Evolutionary conservation across 2,329 filamentous ascomycete species (phyloP).

Genomic region (Hansfordia pulvinata): DNA sequence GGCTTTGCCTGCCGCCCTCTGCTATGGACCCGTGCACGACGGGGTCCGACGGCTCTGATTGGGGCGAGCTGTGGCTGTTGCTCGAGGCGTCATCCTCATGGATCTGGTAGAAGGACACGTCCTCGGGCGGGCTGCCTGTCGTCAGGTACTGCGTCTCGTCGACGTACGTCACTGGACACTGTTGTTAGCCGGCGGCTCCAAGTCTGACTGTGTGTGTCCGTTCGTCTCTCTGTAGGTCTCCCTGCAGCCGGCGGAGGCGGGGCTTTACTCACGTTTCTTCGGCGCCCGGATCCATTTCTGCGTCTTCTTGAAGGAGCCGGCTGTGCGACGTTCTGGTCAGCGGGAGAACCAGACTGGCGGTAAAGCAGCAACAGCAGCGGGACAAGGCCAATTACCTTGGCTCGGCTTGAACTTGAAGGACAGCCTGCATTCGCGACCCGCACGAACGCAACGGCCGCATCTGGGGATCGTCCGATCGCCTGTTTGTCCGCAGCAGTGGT

Average conservation of each 20-base stretch:
- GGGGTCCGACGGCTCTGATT: neutral
- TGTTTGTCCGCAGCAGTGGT: conserved; percentile 6
- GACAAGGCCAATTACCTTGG: conserved; percentile 10
- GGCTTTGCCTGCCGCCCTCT: neutral
- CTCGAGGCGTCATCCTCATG: conserved; percentile 6
- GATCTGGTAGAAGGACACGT: conserved; percentile 8
- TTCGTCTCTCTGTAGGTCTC: neutral
- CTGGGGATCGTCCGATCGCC: conserved; percentile 23
- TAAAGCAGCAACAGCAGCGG: neutral
- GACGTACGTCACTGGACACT: conserved; percentile 15
- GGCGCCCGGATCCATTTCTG: conserved; percentile 17
- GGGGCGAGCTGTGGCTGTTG: no score
- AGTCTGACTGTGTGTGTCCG: neutral
- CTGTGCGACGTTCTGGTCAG: neutral
- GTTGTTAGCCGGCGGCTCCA: conserved; percentile 1
- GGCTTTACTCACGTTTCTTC: conserved; percentile 13
- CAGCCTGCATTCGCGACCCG: conserved; percentile 17
- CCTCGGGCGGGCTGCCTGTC: conserved; percentile 10
- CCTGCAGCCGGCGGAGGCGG: no score
- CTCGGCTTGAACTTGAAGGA: conserved; percentile 19
- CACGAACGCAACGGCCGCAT: conserved; percentile 16
- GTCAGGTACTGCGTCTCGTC: conserved; percentile 14
- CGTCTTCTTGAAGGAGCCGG: conserved; percentile 12
- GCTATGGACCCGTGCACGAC: neutral
- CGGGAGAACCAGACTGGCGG: conserved; percentile 1